Evolutionary conservation across 345 rosid genomes (phyloP), one percentile per base, ranked within the genome.

Genomic region (Eutrema heterophyllum): DNA sequence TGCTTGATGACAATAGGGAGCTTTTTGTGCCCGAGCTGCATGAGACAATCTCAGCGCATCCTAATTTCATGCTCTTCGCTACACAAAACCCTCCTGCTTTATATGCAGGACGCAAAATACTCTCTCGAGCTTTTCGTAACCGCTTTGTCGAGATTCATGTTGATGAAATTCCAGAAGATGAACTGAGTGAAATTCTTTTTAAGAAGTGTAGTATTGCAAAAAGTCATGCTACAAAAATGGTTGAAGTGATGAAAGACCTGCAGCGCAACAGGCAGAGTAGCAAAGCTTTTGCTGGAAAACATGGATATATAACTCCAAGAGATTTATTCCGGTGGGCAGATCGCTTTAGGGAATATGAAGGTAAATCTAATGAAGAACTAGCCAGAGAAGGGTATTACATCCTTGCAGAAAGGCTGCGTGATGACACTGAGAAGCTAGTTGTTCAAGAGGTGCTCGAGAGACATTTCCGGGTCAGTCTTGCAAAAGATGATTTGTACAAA

Each of bases 131-230:
- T 61, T 94, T 94, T 73, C 97, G 97, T 55, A 94, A 94, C 64
- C 96, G 98, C 38, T 94, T 94, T 83, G 93, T 94, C 64, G 98
- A 94, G 86, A 86, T 94, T 83, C 97, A 94, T 81, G 97, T 94
- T 68, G 98, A 88, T 78, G 98, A 91, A 66, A 94, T 94, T 62
- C 97, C 98, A 44, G 96, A 86, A 79, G 76, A 86, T 72, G 98
- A 94, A 77, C 77, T 94, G 50, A 87, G 85, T 71, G 84, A 80
- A 70, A 91, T 94, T 75, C 75, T 94, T 70, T 78, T 82, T 75
- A 75, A 79, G 30, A 82, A 88, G 72, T 88, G 98, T 76, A 71
- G 77, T 72, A 89, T 94, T 44, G 92, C 96, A 4, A 81, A 79
- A 64, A 89, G 87, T 78, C 86, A 91, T 76, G 95, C 97, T 62